A percentile compares a stretch with the other conserved stretches of the same genome.
Evolutionary conservation across 164 flowering plant genomes (phyloP).

Genomic region (grape (Vitis vinifera)): DNA sequence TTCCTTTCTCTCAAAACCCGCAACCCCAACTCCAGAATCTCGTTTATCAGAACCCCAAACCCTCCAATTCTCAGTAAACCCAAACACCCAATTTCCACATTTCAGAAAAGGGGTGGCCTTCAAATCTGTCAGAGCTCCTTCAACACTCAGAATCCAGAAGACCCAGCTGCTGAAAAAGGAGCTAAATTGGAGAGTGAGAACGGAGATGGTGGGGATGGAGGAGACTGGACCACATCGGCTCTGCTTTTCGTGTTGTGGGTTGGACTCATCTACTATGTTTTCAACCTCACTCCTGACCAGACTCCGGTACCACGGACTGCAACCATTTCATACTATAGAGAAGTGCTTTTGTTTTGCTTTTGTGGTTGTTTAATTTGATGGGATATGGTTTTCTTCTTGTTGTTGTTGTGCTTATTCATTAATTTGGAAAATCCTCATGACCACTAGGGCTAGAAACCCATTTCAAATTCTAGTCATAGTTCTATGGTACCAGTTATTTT

Average conservation of each 20-base stretch:
- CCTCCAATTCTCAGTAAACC: constrained; percentile 14
- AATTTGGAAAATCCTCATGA: too few relatives aligned
- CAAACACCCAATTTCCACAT: constrained; percentile 1
- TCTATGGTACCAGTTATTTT: too few relatives aligned
- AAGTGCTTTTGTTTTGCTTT: background rate
- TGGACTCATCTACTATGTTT: constrained; percentile 76
- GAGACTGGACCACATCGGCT: constrained; percentile 84
- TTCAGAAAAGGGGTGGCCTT: constrained; percentile 20
- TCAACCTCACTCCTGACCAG: constrained; percentile 80
- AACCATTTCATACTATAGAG: background rate
- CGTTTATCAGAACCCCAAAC: constrained; percentile 7
- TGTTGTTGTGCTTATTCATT: too few relatives aligned
- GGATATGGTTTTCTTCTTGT: too few relatives aligned
- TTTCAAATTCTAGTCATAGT: too few relatives aligned
- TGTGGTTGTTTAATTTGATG: too few relatives aligned
- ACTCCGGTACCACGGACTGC: constrained; percentile 65
- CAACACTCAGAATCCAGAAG: constrained; percentile 31
- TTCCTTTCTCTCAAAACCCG: constrained; percentile 9
- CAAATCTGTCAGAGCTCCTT: constrained; percentile 36
- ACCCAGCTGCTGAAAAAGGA: constrained; percentile 26
- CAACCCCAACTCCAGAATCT: background rate
- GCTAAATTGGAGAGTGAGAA: constrained; percentile 16
- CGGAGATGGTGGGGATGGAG: constrained; percentile 36
- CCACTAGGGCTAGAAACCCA: too few relatives aligned
- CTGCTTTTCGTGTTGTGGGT: constrained; percentile 71